Percentiles rank a stretch among this genome's conserved stretches.
Evolutionary conservation across 768 basidiomycete genomes (phyloP).

Genomic region (Serendipita sp.): DNA sequence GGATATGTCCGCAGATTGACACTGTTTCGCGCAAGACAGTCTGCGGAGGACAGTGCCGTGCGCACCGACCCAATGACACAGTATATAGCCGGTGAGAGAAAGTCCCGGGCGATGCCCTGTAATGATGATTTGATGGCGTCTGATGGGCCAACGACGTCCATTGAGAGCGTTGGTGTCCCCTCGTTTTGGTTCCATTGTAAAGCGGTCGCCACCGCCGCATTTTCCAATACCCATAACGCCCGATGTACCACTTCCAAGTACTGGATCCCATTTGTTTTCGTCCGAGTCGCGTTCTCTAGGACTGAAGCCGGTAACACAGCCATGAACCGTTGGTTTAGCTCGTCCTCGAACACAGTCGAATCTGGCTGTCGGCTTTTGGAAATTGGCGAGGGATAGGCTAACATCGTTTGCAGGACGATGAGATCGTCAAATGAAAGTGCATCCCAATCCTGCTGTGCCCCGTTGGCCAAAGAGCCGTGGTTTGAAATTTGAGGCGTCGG

Average conservation of each 20-base stretch:
- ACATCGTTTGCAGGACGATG: not conserved
- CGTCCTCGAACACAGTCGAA: not conserved
- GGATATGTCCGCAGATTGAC: not conserved
- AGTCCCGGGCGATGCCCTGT: not conserved
- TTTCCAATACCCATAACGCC: slow-evolving; percentile 3
- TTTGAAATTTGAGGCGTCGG: not conserved
- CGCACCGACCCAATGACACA: slow-evolving; percentile 1
- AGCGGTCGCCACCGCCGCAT: not conserved
- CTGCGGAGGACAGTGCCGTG: not conserved
- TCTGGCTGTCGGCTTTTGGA: not conserved
- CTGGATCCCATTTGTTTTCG: not conserved
- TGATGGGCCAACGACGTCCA: not conserved
- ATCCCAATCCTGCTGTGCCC: not conserved
- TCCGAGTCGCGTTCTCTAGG: not conserved
- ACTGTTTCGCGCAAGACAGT: not conserved
- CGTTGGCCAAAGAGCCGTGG: not conserved
- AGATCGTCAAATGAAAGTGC: not conserved
- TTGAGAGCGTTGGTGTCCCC: not conserved
- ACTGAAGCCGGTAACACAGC: not conserved
- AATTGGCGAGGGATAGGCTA: not conserved
- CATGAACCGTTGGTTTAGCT: not conserved
- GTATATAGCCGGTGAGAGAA: not conserved
- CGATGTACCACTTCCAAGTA: slow-evolving; percentile 1
- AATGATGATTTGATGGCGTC: not conserved
- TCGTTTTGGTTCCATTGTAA: not conserved